Conservation (phyloP, 441 rosid genomes). For the Adansonia gregorii region DNA sequence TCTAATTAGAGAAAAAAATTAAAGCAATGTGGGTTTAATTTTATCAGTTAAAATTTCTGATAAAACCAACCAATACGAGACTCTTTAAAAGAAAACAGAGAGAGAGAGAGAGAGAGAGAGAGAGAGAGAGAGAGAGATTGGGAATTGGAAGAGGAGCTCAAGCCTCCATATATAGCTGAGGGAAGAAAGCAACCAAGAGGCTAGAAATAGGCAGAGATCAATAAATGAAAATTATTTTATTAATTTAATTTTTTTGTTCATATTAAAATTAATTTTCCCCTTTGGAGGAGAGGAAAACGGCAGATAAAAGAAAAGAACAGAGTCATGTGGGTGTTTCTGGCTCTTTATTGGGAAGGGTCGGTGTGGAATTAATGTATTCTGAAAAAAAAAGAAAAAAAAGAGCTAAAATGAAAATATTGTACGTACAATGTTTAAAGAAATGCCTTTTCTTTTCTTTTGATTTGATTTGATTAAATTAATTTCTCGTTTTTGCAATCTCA, state of each 20-base stretch:
- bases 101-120: slow-evolving; percentile 10
- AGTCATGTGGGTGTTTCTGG: slow-evolving; percentile 44
- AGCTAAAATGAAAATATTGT: neutral
- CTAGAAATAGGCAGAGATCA: slow-evolving; percentile 41
- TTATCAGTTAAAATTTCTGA: slow-evolving; percentile 45
- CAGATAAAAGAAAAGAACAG: slow-evolving; percentile 37
- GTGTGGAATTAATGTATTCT: slow-evolving; percentile 52
- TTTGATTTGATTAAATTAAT: neutral
- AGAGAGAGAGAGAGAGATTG: slow-evolving; percentile 19
- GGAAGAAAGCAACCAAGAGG: slow-evolving; percentile 41
- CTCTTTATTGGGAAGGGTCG: slow-evolving; percentile 46
- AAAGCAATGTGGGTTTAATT: slow-evolving; percentile 45
- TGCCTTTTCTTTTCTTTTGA: neutral
- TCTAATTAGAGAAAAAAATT: neutral
- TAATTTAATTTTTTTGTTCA: neutral
- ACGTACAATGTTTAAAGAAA: neutral
- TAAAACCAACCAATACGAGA: slow-evolving; percentile 29
- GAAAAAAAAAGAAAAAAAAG: neutral
- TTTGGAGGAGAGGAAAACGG: slow-evolving; percentile 37
- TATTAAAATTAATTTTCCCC: slow-evolving; percentile 4
- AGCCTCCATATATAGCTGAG: slow-evolving; percentile 46
- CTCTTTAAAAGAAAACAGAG: neutral
- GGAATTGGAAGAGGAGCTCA: slow-evolving; percentile 33
- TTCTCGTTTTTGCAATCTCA: neutral
- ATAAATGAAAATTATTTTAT: slow-evolving; percentile 39